Evolutionary conservation across 805 yeast genomes (phyloP), one percentile per base, ranked within the genome.

Genomic region (Myxozyma geophila): DNA sequence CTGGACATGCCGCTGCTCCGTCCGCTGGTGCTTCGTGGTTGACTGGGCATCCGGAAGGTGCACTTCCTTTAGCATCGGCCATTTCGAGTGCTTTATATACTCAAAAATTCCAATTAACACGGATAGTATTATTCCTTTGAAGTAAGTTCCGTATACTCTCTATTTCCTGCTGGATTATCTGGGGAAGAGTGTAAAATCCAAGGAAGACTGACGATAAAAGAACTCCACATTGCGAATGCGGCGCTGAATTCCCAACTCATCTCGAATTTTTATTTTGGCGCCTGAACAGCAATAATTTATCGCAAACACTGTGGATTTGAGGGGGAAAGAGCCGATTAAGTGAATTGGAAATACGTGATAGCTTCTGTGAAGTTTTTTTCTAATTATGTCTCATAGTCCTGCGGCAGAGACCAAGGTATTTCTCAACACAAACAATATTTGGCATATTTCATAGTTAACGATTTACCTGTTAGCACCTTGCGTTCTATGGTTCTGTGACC

Each of bases 401-500:
- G 55, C 12, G 23, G 17, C 23, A 17, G 55, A 52, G 1, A 52
- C 19, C 15, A 10, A 52, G 46, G 55, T 52, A 52, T 15, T 44
- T 8, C 2, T 35, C 39, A 28, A 5, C 12, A 7, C 46, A 17
- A 10, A 15, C 17, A 1, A 7, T 37, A 15, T 37, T 52, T n/a
- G 15, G 2, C 19, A 39, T 15, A 10, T n/a, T 2, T 17, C 21
- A 19, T 52, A 13, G 4, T n/a, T 40, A 19, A 53, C 37, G 7
- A 28, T 2, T 0, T 37, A 48, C 19, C 15, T 15, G 40, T 37
- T 37, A 59, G 61, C 52, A 47, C n/a, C 54, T 55, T 28, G 55
- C 58, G 13, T 65, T 64, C 67, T 79, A 81, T 69, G 92, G 96
- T 0, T 95, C 97, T 0, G 85, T 89, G 0, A 84, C 95, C 1